Conservation (phyloP, 2,329 filamentous ascomycete genomes). For the Dichotomopilus funicola region DNA sequence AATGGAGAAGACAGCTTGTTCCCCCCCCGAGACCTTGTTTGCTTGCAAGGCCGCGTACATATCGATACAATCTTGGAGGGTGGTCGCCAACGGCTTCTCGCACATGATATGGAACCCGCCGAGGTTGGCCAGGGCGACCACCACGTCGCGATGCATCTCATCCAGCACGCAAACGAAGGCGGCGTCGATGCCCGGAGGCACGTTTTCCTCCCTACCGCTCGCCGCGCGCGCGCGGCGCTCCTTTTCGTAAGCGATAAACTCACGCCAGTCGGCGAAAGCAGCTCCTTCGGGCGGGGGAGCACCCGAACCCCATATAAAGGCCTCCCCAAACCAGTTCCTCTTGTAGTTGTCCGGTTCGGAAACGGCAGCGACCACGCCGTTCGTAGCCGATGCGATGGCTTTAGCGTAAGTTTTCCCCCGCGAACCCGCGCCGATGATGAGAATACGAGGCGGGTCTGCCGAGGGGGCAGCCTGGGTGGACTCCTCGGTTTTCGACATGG, state of each 20-base stretch:
- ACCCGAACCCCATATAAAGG: conserved; percentile 62
- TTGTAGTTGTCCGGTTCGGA: conserved; percentile 78
- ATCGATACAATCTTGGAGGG: conserved; percentile 66
- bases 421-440: conserved; percentile 78
- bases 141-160: conserved; percentile 77
- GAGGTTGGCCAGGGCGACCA: conserved; percentile 64
- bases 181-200: conserved; percentile 53
- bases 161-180: conserved; percentile 68
- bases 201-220: conserved; percentile 38
- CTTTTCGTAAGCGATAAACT: conserved; percentile 69
- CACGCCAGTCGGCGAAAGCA: conserved; percentile 65
- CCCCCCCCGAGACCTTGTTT: conserved; percentile 26
- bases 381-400: conserved; percentile 57
- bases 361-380: conserved; percentile 66
- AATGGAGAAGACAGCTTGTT: conserved; percentile 66
- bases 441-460: conserved; percentile 53
- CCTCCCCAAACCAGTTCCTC: conserved; percentile 60
- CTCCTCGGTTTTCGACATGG: conserved; percentile 1
- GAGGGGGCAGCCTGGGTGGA: conserved; percentile 35
- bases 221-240: conserved; percentile 49
- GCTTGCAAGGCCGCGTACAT: conserved; percentile 57
- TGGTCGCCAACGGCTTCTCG: conserved; percentile 88
- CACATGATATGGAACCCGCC: conserved; percentile 76
- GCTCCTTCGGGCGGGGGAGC: conserved; percentile 50
- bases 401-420: conserved; percentile 69